phyloP scores from a whole-genome alignment of 805 yeast species.

The Candida chauliodis region DNA sequence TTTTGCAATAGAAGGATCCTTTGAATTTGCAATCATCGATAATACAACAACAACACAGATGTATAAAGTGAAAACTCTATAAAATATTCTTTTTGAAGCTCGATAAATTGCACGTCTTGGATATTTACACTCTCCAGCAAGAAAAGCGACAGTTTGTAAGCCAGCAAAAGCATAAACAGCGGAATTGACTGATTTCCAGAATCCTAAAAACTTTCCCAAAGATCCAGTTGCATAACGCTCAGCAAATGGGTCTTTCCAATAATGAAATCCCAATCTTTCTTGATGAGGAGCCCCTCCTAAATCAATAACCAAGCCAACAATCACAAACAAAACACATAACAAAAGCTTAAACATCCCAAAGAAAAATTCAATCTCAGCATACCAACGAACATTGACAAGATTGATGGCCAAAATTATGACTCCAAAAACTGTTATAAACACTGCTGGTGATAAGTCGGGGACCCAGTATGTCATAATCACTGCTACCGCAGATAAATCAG shows the following conservation, averaged over 20 bases:
- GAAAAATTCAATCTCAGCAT: conserved; percentile 26
- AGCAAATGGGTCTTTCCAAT: conserved; percentile 42
- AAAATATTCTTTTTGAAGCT: conserved; percentile 40
- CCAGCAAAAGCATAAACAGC: conserved; percentile 37
- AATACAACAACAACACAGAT: conserved; percentile 43
- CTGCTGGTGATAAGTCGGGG: conserved; percentile 35
- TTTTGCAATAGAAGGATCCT: conserved; percentile 23
- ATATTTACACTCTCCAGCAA: conserved; percentile 41
- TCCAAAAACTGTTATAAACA: conserved; percentile 42
- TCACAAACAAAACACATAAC: conserved; percentile 10
- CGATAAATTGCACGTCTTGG: conserved; percentile 38
- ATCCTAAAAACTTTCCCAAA: conserved; percentile 40
- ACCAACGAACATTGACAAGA: conserved; percentile 33
- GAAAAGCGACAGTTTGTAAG: conserved; percentile 42
- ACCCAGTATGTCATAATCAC: conserved; percentile 45
- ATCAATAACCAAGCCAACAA: conserved; percentile 13
- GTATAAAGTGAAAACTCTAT: conserved; percentile 41
- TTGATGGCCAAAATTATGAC: conserved; percentile 33
- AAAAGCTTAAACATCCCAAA: conserved; percentile 22
- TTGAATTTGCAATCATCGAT: conserved; percentile 32
- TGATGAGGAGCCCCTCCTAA: conserved; percentile 22
- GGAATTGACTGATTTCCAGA: conserved; percentile 28
- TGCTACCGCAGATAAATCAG: conserved; percentile 45
- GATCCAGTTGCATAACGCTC: conserved; percentile 34
- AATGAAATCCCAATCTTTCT: conserved; percentile 25